Conservation (phyloP, 148 eudicot species). For the Vaccinium myrtillus region DNA sequence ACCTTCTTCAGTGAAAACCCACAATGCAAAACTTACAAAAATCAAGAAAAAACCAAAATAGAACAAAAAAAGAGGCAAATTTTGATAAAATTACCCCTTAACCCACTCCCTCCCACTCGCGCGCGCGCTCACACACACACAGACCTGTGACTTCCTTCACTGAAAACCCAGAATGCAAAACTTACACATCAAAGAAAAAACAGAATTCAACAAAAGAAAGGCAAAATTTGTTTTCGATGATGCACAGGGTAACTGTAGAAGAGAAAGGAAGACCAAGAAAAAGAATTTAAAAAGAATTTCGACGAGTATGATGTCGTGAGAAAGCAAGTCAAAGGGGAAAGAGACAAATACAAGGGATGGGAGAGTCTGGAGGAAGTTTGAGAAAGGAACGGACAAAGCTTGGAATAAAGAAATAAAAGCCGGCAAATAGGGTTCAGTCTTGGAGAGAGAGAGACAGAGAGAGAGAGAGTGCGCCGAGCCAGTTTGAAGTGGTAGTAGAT, state of each 20-base stretch:
- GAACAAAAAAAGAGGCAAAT: neutral
- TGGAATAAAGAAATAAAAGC: neutral
- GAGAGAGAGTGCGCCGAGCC: neutral
- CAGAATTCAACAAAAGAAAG: neutral
- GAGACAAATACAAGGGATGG: neutral
- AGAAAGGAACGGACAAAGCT: neutral
- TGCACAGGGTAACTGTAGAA: neutral
- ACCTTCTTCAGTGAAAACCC: neutral
- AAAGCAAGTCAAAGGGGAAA: conserved; percentile 5
- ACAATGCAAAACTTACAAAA: neutral
- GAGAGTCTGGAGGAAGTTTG: neutral
- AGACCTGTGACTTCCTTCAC: neutral
- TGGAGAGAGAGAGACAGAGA: neutral
- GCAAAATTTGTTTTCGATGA: neutral
- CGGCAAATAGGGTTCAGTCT: neutral
- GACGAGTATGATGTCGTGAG: neutral
- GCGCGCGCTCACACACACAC: too few relatives aligned
- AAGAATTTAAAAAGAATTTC: neutral
- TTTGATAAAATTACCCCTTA: neutral
- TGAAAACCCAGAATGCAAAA: neutral
- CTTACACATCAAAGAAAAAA: neutral
- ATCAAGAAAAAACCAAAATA: neutral
- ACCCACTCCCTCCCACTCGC: too few relatives aligned
- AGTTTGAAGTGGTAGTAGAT: neutral
- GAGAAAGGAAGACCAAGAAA: neutral